A percentile compares a stretch with the other conserved stretches of the same genome.
Evolutionary conservation across 495 filamentous ascomycete genomes (phyloP).

Genomic region (Geoglossum glabrum): DNA sequence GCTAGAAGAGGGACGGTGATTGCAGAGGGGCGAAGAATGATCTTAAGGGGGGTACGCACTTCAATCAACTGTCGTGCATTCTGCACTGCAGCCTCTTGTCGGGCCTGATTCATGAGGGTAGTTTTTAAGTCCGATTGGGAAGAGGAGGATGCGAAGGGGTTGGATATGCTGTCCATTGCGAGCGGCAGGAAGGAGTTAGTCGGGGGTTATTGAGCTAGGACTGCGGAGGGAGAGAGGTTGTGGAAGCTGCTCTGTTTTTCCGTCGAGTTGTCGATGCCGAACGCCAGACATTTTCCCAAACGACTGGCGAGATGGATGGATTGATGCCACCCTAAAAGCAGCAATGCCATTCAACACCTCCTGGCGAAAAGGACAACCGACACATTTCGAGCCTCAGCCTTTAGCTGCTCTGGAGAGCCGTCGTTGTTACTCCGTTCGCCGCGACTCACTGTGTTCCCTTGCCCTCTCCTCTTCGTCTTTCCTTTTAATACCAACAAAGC

Average conservation of each 20-base stretch:
- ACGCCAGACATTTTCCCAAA: neutral
- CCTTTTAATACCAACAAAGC: neutral
- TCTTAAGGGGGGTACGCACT: slow-evolving; percentile 5
- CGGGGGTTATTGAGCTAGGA: neutral
- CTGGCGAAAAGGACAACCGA: slow-evolving; percentile 2
- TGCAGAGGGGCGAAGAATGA: neutral
- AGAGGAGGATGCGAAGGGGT: slow-evolving; percentile 2
- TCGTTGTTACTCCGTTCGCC: neutral
- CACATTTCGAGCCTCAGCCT: neutral
- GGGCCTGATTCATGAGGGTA: slow-evolving; percentile 51
- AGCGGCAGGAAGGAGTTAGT: neutral
- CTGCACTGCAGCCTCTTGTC: slow-evolving; percentile 48
- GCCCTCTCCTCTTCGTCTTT: neutral
- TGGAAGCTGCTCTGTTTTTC: no score
- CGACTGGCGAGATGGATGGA: neutral
- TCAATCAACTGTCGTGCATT: slow-evolving; percentile 22
- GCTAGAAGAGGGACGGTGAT: neutral
- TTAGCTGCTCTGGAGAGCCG: neutral
- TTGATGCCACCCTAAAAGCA: neutral
- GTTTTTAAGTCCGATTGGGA: slow-evolving; percentile 37
- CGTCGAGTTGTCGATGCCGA: no score
- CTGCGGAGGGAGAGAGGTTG: neutral
- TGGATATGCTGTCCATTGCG: slow-evolving; percentile 15
- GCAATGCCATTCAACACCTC: neutral
- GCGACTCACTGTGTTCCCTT: neutral